phyloP scores from a whole-genome alignment of 441 rosid genomes.

The Monsonia emarginata region DNA sequence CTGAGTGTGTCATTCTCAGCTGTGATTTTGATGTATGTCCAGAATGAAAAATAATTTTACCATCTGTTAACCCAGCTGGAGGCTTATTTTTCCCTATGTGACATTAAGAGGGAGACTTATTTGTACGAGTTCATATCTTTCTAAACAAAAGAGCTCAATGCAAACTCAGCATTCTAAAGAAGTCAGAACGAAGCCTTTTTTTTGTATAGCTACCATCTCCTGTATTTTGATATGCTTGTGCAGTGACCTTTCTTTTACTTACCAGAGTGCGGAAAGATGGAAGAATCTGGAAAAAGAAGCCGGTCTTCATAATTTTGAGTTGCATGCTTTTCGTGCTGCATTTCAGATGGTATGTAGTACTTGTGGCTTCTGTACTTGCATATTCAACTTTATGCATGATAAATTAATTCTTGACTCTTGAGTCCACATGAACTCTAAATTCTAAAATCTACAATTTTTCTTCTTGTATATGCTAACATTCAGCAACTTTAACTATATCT shows the following conservation, averaged over 20 bases:
- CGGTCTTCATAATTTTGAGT: conserved; percentile 70
- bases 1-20: background rate
- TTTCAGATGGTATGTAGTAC: conserved; percentile 58
- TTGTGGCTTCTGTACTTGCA: background rate
- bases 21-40: background rate
- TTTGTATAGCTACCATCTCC: too few species aligned
- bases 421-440: background rate
- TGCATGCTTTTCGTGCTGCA: conserved; percentile 82
- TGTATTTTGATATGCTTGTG: background rate
- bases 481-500: background rate
- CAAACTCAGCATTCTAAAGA: background rate
- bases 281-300: conserved; percentile 52
- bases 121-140: background rate
- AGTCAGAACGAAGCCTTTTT: too few species aligned
- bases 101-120: background rate
- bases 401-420: background rate
- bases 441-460: background rate
- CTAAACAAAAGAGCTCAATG: background rate
- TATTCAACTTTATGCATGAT: background rate
- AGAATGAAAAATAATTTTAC: background rate
- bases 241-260: conserved; percentile 13
- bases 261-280: conserved; percentile 95
- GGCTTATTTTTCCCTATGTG: background rate
- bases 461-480: background rate
- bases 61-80: background rate